phyloP scores from a whole-genome alignment of 192 early-diverging fungal species.

The Coemansia sp. region DNA sequence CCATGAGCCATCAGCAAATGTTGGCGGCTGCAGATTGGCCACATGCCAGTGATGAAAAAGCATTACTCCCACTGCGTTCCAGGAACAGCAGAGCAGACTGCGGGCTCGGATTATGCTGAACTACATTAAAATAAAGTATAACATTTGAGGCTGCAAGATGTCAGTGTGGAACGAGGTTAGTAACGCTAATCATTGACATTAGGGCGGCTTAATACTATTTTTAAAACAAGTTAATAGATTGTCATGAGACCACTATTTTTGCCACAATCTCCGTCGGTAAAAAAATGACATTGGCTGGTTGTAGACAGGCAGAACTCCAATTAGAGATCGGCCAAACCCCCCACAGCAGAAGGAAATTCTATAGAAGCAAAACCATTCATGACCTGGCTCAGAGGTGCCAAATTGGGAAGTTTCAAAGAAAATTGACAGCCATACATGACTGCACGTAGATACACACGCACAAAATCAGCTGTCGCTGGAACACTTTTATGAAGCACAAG shows the following conservation, averaged over 20 bases:
- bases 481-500: background rate
- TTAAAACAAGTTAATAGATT: background rate
- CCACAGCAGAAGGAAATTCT: background rate
- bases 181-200: background rate
- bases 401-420: background rate
- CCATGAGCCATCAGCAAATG: slow-evolving; percentile 41
- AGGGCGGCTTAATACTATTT: background rate
- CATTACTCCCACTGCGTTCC: slow-evolving; percentile 43
- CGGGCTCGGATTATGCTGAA: slow-evolving; percentile 53
- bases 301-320: background rate
- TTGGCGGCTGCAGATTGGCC: slow-evolving; percentile 24
- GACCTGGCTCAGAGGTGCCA: background rate
- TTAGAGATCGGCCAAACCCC: background rate
- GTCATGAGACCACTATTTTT: background rate
- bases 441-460: background rate
- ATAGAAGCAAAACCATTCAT: background rate
- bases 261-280: background rate
- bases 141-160: background rate
- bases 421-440: background rate
- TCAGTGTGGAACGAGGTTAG: background rate
- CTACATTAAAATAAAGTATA: slow-evolving; percentile 22
- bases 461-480: background rate
- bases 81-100: slow-evolving; percentile 43
- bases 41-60: slow-evolving; percentile 54
- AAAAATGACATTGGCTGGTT: background rate